phyloP scores from a whole-genome alignment of 306 rosid species.

The Fragaria iinumae region DNA sequence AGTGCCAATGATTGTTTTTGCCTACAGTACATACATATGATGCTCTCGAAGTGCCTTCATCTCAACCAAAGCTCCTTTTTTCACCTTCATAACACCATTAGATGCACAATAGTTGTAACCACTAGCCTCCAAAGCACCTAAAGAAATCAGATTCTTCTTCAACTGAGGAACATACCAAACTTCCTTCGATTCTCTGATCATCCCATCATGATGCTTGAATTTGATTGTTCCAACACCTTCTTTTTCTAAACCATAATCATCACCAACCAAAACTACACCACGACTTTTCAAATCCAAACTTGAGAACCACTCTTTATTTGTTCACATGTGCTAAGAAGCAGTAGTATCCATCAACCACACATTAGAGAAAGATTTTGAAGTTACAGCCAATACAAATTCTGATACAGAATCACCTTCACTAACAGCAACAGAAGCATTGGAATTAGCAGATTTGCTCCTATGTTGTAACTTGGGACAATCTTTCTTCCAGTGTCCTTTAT shows the following conservation, averaged over 20 bases:
- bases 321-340: background rate
- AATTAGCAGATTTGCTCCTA: too few relatives aligned
- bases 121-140: background rate
- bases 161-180: background rate
- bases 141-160: background rate
- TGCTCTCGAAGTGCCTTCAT: background rate
- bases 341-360: background rate
- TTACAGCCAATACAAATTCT: background rate
- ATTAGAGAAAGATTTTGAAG: background rate
- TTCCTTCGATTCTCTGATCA: background rate
- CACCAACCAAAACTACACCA: background rate
- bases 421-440: too few relatives aligned
- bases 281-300: background rate
- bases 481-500: too few relatives aligned
- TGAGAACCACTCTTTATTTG: background rate
- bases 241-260: background rate
- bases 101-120: background rate
- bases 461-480: too few relatives aligned
- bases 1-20: too few relatives aligned
- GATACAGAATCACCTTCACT: too few relatives aligned
- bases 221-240: background rate
- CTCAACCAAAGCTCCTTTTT: background rate
- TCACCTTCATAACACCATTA: background rate
- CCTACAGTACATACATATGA: background rate
- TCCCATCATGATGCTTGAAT: background rate